phyloP scores from a whole-genome alignment of 805 yeast species.

The Yamadazyma phyllophila region DNA sequence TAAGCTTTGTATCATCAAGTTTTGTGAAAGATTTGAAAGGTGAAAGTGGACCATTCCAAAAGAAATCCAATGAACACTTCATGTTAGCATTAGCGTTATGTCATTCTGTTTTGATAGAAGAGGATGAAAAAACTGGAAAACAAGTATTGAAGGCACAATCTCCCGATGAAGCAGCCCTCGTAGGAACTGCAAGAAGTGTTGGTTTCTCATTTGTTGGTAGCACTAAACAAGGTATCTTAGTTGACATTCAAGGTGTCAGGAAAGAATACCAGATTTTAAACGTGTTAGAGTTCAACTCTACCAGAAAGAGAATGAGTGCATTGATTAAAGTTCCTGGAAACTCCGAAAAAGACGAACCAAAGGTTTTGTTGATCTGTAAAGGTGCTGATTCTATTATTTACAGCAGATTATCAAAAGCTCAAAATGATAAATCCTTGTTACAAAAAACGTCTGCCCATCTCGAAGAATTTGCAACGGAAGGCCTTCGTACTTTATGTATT shows the following conservation, averaged over 20 bases:
- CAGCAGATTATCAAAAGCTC: constrained; percentile 49
- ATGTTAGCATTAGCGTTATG: constrained; percentile 75
- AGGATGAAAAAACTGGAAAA: constrained; percentile 54
- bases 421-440: constrained; percentile 49
- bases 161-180: constrained; percentile 86
- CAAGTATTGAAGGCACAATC: constrained; percentile 70
- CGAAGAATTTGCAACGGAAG: constrained; percentile 80
- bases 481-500: constrained; percentile 77
- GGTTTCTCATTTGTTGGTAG: constrained; percentile 67
- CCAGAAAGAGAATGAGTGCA: constrained; percentile 86
- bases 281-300: constrained; percentile 74
- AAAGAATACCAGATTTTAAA: constrained; percentile 72
- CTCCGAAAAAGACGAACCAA: constrained; percentile 39
- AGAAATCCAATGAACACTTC: constrained; percentile 64
- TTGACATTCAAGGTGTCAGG: constrained; percentile 66
- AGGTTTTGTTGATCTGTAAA: constrained; percentile 69
- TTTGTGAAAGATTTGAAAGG: constrained; percentile 64
- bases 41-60: constrained; percentile 49
- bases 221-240: constrained; percentile 65
- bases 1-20: constrained; percentile 67
- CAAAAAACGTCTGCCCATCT: constrained; percentile 68
- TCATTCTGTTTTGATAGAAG: constrained; percentile 74
- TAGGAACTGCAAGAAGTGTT: constrained; percentile 74
- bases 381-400: constrained; percentile 85
- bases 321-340: constrained; percentile 67